Percentiles rank a stretch among this genome's conserved stretches.
phyloP scores from a whole-genome alignment of 257 asterid species.

The Solanum pennellii region DNA sequence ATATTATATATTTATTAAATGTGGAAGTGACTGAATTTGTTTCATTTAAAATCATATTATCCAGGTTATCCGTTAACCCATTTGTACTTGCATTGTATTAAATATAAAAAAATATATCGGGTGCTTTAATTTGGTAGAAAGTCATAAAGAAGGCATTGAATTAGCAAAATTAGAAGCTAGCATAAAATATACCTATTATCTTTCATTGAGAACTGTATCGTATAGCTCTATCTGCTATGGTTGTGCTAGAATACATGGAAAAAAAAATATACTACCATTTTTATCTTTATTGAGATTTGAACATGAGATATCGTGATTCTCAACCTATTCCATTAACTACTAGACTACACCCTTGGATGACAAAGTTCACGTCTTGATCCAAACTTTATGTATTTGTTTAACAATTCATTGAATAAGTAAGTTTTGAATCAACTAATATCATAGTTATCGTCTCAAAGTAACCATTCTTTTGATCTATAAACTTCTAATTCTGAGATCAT shows the following conservation, averaged over 20 bases:
- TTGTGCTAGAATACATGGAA: background rate
- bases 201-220: rapidly evolving
- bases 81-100: background rate
- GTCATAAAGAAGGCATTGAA: background rate
- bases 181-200: background rate
- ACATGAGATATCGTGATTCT: background rate
- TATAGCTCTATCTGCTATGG: background rate
- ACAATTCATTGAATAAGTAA: background rate
- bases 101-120: background rate
- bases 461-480: too few relatives aligned
- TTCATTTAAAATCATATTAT: background rate
- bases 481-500: background rate
- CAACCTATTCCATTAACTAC: background rate
- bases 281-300: background rate
- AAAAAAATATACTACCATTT: too few relatives aligned
- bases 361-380: background rate
- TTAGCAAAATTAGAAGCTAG: background rate
- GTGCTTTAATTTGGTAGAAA: background rate
- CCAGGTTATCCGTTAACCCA: background rate
- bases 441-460: background rate
- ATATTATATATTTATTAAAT: background rate
- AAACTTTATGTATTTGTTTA: background rate
- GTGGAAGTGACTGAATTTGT: background rate
- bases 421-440: background rate
- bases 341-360: rapidly evolving